Percentiles rank a stretch among this genome's conserved stretches.
These are phyloP conservation scores for Podospora pseudopauciseta DNA, from an alignment of 495 filamentous ascomycete genomes.

Conservation along the genomic window DNA sequence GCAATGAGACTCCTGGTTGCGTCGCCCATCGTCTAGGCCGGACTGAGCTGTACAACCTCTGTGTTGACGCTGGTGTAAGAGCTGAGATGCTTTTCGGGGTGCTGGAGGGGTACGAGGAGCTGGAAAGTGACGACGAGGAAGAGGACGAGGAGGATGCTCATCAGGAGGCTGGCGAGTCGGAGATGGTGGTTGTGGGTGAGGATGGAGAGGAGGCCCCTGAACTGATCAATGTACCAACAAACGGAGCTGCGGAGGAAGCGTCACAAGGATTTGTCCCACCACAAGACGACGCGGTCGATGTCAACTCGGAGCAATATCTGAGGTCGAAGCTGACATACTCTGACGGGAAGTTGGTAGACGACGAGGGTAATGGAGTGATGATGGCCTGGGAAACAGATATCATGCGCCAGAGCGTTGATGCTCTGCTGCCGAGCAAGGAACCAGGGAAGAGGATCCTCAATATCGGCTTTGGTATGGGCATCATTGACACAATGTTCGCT, in stretches of 20 bases:
- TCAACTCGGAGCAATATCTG: conserved; percentile 70
- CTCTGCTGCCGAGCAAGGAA: conserved; percentile 36
- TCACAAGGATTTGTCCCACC: conserved; percentile 36
- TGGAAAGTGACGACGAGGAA: conserved; percentile 61
- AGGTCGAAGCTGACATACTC: conserved; percentile 72
- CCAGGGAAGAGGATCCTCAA: conserved; percentile 73
- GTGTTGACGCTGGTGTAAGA: conserved; percentile 88
- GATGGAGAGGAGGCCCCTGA: conserved; percentile 43
- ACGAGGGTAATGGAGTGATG: conserved; percentile 86
- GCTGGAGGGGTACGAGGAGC: conserved; percentile 71
- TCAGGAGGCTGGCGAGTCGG: conserved; percentile 20
- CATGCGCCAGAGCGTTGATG: conserved; percentile 71
- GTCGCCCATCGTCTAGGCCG: conserved; percentile 69
- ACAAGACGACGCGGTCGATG: conserved; percentile 32
- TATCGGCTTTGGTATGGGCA: conserved; percentile 95
- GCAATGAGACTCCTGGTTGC: conserved; percentile 89
- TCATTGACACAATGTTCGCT: conserved; percentile 82
- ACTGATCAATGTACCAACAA: conserved; percentile 25
- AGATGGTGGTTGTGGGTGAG: conserved; percentile 28
- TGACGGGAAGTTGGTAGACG: conserved; percentile 71
- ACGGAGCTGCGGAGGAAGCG: conserved; percentile 18
- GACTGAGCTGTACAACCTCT: conserved; percentile 71
- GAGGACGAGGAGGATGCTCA: conserved; percentile 48
- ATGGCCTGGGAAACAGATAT: conserved; percentile 92
- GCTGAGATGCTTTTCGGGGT: conserved; percentile 80